Conservation (phyloP, 495 filamentous ascomycete genomes). For the Talaromyces trachyspermus region DNA sequence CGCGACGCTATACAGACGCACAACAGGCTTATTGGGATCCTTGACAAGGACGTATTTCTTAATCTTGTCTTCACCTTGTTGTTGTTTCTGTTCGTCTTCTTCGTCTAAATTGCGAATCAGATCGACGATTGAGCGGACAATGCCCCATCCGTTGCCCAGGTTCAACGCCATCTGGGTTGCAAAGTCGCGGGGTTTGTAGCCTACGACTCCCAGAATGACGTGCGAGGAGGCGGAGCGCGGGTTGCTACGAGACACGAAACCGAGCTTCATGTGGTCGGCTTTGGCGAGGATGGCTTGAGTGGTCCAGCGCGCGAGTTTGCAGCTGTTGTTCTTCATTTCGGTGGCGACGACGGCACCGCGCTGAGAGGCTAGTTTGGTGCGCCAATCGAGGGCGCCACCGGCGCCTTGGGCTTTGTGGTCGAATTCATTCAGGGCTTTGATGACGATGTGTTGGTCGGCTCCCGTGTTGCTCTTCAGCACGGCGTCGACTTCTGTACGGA, state of each 20-base stretch:
- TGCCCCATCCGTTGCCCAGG: conserved; percentile 96
- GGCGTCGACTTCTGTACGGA: conserved; percentile 94
- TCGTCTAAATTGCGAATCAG: conserved; percentile 51
- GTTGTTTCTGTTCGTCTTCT: conserved; percentile 66
- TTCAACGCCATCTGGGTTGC: conserved; percentile 96
- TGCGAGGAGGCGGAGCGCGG: conserved; percentile 85
- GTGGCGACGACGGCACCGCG: conserved; percentile 94
- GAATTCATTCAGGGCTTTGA: conserved; percentile 98
- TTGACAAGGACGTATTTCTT: conserved; percentile 63
- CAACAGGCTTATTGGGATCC: conserved; percentile 93
- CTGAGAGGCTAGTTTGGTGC: conserved; percentile 83
- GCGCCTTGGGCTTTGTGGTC: conserved; percentile 94
- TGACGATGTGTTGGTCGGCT: conserved; percentile 80
- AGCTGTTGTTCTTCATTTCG: conserved; percentile 99
- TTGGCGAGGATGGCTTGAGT: conserved; percentile 91
- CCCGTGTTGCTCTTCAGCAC: conserved; percentile 86
- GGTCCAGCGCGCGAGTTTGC: conserved; percentile 96
- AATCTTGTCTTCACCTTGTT: conserved; percentile 59
- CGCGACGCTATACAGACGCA: conserved; percentile 89
- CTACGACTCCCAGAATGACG: conserved; percentile 89
- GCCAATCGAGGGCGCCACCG: conserved; percentile 92
- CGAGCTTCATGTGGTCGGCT: conserved; percentile 95
- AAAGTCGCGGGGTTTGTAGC: conserved; percentile 96
- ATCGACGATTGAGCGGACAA: conserved; percentile 93
- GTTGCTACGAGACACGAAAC: conserved; percentile 92